phyloP scores from a whole-genome alignment of 805 yeast genomes.

The Ascoidea asiatica region DNA sequence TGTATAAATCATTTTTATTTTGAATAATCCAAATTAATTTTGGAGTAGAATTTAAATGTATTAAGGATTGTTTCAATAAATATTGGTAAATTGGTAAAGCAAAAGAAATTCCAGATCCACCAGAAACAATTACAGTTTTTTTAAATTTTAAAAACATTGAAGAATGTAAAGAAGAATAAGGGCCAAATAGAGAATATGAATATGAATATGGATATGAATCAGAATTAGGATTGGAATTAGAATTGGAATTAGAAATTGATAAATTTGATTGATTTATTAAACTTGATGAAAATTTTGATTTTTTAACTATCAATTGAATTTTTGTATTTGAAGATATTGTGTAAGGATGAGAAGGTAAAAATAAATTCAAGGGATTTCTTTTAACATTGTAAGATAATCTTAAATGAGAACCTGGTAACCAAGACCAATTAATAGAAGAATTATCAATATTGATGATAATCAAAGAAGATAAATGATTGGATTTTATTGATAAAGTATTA shows the following conservation, averaged over 20 bases:
- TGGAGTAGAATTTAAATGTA: constrained; percentile 14
- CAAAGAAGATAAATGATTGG: constrained; percentile 12
- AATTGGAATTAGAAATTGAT: no score
- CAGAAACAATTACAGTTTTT: constrained; percentile 39
- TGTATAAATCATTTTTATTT: constrained; percentile 30
- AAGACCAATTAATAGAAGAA: not conserved
- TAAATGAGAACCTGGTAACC: constrained; percentile 42
- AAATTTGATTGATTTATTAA: no score
- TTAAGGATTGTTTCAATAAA: not conserved
- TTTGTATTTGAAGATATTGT: constrained; percentile 37
- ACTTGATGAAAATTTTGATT: constrained; percentile 23
- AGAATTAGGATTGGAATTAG: no score
- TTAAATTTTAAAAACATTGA: constrained; percentile 4
- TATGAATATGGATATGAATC: no score
- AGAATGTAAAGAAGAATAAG: constrained; percentile 14
- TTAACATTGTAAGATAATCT: constrained; percentile 28
- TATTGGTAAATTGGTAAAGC: constrained; percentile 28
- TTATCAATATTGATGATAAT: not conserved
- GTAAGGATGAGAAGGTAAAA: constrained; percentile 56
- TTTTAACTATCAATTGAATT: constrained; percentile 33
- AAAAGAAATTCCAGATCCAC: constrained; percentile 64
- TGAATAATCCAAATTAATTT: constrained; percentile 43
- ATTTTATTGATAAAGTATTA: constrained; percentile 12
- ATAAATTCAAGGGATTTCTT: constrained; percentile 27
- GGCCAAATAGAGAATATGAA: constrained; percentile 24